These are phyloP conservation scores for Mycena chlorophos DNA, from an alignment of 768 basidiomycete genomes.

Conservation along the genomic window DNA sequence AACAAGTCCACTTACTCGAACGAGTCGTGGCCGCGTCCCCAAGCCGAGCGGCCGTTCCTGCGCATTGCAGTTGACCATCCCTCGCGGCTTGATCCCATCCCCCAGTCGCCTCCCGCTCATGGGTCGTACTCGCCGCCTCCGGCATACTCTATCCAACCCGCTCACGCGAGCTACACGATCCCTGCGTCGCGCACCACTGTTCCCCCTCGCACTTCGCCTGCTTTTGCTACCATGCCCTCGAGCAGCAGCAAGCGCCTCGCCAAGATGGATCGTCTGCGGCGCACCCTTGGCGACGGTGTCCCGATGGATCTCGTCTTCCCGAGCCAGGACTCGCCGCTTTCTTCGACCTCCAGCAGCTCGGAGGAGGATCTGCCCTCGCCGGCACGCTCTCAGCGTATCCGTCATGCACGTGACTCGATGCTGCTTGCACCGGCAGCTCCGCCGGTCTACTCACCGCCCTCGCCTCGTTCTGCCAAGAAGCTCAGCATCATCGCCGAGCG, in stretches of 20 bases:
- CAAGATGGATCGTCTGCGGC: constrained; percentile 66
- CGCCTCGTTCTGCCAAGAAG: constrained; percentile 14
- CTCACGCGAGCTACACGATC: constrained; percentile 24
- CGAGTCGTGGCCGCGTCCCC: constrained; percentile 23
- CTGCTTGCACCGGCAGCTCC: not conserved
- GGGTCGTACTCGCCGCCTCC: not conserved
- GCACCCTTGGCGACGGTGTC: constrained; percentile 62
- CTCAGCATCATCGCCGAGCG: constrained; percentile 22
- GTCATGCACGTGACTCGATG: constrained; percentile 19
- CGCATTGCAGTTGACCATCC: constrained; percentile 6
- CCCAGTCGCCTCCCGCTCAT: constrained; percentile 17
- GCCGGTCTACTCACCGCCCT: constrained; percentile 6
- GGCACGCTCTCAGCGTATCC: constrained; percentile 11
- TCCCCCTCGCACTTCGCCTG: constrained; percentile 34
- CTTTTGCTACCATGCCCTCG: constrained; percentile 42
- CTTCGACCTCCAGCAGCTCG: not conserved
- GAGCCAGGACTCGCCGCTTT: constrained; percentile 9
- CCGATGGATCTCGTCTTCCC: constrained; percentile 65
- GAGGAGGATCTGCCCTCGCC: constrained; percentile 10
- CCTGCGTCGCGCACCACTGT: constrained; percentile 17
- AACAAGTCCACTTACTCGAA: constrained; percentile 7
- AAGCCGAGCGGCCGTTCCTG: constrained; percentile 16
- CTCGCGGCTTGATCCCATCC: constrained; percentile 19
- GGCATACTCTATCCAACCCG: constrained; percentile 12
- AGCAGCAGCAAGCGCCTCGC: constrained; percentile 43